Evolutionary conservation across 305 asterid species (phyloP).

Genomic region (Fraxinus angustifolia): DNA sequence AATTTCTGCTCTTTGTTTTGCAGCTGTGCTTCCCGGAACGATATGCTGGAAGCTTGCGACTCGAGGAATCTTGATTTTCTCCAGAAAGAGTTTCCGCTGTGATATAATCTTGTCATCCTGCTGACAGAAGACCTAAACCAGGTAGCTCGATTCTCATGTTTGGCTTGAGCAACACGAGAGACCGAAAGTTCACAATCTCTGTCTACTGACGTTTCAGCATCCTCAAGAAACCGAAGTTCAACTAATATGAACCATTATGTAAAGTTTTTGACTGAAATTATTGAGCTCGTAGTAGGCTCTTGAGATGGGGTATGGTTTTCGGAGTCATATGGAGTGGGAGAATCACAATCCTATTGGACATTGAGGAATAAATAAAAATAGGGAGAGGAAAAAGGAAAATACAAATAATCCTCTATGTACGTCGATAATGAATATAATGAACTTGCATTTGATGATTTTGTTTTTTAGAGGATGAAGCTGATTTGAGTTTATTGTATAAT

Average conservation of each 20-base stretch:
- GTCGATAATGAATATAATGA: neutral
- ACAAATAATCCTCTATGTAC: neutral
- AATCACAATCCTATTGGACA: neutral
- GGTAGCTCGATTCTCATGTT: neutral
- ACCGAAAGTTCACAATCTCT: neutral
- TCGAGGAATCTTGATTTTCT: slow-evolving; percentile 60
- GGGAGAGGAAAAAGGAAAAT: neutral
- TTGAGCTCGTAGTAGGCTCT: neutral
- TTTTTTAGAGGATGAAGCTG: neutral
- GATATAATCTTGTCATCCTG: slow-evolving; percentile 10
- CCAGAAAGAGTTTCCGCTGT: slow-evolving; percentile 60
- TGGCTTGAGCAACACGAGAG: neutral
- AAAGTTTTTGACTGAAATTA: neutral
- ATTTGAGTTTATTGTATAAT: neutral
- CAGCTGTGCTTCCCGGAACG: slow-evolving; percentile 91
- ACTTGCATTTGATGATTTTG: neutral
- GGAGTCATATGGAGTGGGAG: neutral
- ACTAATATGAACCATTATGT: neutral
- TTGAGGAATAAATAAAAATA: neutral
- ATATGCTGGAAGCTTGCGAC: slow-evolving; percentile 93
- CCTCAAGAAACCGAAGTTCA: neutral
- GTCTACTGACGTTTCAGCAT: neutral
- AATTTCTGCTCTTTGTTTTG: slow-evolving; percentile 11
- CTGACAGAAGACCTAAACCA: neutral
- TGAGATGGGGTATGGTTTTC: neutral